These are phyloP conservation scores for Kodamaea plutei DNA, from an alignment of 1,139 yeast species.

Conservation along the genomic window DNA sequence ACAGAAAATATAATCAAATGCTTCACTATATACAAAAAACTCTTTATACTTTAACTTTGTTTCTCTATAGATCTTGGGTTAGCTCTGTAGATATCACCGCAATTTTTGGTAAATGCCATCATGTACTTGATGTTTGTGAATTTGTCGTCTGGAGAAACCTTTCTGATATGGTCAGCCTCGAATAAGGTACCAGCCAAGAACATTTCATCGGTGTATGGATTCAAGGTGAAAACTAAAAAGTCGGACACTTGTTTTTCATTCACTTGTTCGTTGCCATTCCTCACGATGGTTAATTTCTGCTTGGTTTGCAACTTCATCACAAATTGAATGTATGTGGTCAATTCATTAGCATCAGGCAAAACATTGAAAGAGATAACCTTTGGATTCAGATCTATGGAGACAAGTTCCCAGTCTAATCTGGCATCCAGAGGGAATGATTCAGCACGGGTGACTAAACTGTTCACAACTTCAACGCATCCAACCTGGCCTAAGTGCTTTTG, in stretches of 20 bases:
- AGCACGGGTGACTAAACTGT: conserved; percentile 35
- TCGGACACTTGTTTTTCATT: conserved; percentile 64
- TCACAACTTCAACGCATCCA: conserved; percentile 54
- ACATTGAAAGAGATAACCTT: conserved; percentile 60
- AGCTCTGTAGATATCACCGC: conserved; percentile 45
- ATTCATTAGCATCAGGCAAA: conserved; percentile 64
- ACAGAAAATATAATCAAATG: too few relatives aligned
- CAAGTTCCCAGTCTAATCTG: conserved; percentile 70
- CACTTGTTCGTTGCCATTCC: conserved; percentile 24
- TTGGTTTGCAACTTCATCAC: conserved; percentile 72
- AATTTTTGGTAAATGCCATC: conserved; percentile 23
- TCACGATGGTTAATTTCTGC: conserved; percentile 56
- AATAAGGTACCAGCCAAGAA: conserved; percentile 78
- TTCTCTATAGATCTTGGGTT: conserved; percentile 11
- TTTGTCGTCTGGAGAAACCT: conserved; percentile 42
- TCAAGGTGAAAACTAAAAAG: conserved; percentile 71
- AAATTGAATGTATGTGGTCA: conserved; percentile 66
- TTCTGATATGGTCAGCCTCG: conserved; percentile 51
- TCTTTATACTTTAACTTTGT: background rate
- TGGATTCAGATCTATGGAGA: conserved; percentile 67
- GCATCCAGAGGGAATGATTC: conserved; percentile 56
- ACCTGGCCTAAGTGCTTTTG: conserved; percentile 40
- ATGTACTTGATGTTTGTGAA: conserved; percentile 16
- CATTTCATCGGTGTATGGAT: conserved; percentile 64
- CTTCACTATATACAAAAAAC: background rate